Evolutionary conservation across 371 early-diverging fungal genomes (phyloP), one percentile per base, ranked within the genome.

Genomic region (Massospora cicadina): DNA sequence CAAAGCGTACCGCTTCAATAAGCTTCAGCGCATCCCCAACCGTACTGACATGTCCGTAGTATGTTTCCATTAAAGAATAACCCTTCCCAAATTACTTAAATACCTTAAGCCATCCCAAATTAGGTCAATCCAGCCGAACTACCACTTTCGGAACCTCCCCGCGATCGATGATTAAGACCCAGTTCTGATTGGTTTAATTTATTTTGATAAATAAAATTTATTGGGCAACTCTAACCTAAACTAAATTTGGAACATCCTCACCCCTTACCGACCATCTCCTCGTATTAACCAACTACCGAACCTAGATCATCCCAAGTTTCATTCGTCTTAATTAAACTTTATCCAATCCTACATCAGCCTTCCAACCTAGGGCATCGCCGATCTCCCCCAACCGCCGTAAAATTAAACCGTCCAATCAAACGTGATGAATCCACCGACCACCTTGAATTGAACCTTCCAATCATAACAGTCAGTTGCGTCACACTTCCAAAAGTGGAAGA

Each of bases 1-100:
- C 82, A 7, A 74, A 70, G 64, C 85, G 80, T 67, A 85, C 85
- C 0, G 87, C 88, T 71, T 90, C 88, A 62, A 90, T 80, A 54
- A 90, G 73, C 33, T 87, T 75, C 26, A 88, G 76, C 0, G 86
- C 86, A 70, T 90, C 90, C 69, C 80, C 78, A 2, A 85, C 79
- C 0, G 85, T 79, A 62, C 83, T 81, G 60, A 90, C 75, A 59
- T 77, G 81, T 2, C 89, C 89, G 68, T 76, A 76, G 69, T 81
- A 87, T 1, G 86, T 83, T 58, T 82, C 84, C 12, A 61, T 61
- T 33, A 17, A 25, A 57, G 28, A 3, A 17, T 23, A 57, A 23
- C 43, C 17, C 43, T 5, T 17, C 43, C 17, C 17, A 10, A 43
- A 43, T 10, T 43, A 43, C 43, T 5, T 17, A 5, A 5, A 43